A percentile compares a stretch with the other conserved stretches of the same genome.
Evolutionary conservation across 805 yeast species (phyloP).

Genomic region (Pichia paraexigua): DNA sequence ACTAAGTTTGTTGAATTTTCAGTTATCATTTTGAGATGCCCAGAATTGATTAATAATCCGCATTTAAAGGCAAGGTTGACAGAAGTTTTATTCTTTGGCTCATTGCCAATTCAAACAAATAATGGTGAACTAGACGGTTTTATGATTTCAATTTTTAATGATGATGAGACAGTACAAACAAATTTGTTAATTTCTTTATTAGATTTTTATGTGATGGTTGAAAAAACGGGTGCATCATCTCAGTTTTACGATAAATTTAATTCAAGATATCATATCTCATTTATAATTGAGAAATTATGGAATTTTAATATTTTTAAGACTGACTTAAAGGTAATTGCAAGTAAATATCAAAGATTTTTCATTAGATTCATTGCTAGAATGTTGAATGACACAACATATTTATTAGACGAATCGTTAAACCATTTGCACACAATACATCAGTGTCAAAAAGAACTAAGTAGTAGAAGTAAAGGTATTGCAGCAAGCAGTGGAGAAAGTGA

Average conservation of each 20-base stretch:
- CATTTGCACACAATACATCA: slow-evolving; percentile 72
- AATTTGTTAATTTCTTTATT: slow-evolving; percentile 75
- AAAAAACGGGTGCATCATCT: slow-evolving; percentile 89
- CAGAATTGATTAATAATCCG: slow-evolving; percentile 82
- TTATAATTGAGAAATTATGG: slow-evolving; percentile 79
- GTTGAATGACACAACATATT: slow-evolving; percentile 88
- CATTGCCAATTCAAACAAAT: slow-evolving; percentile 38
- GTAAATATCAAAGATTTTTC: slow-evolving; percentile 69
- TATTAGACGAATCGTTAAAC: slow-evolving; percentile 83
- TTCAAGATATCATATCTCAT: slow-evolving; percentile 78
- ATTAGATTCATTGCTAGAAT: slow-evolving; percentile 89
- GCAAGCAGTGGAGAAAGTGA: slow-evolving; percentile 41
- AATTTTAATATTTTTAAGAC: slow-evolving; percentile 55
- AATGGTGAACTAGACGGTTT: slow-evolving; percentile 59
- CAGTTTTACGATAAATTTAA: slow-evolving; percentile 96
- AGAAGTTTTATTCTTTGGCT: slow-evolving; percentile 72
- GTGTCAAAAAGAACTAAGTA: slow-evolving; percentile 56
- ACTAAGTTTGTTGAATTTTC: slow-evolving; percentile 60
- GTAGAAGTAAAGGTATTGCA: slow-evolving; percentile 33
- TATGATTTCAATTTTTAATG: slow-evolving; percentile 56
- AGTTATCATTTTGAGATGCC: slow-evolving; percentile 71
- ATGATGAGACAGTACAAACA: slow-evolving; percentile 51
- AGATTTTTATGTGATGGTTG: slow-evolving; percentile 90
- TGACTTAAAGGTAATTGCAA: slow-evolving; percentile 64
- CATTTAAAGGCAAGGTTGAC: slow-evolving; percentile 82